Conservation (phyloP, 1,139 yeast species). For the Sugiyamaella paludigena region DNA sequence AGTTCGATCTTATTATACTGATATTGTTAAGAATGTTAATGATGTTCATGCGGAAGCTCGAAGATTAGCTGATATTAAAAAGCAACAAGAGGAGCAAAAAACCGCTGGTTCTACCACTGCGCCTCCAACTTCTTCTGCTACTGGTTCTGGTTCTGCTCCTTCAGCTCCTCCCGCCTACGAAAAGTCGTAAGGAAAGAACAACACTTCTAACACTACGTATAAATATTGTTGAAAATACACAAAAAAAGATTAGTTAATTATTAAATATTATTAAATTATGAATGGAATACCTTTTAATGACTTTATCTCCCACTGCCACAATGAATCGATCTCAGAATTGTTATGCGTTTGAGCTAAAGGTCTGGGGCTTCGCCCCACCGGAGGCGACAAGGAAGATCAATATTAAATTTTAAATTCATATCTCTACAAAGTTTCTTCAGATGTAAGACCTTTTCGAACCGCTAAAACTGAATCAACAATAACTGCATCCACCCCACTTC, state of each 20-base stretch:
- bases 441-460: constrained; percentile 72
- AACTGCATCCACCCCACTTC: constrained; percentile 96
- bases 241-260: background rate
- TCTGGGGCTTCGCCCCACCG: too few relatives aligned
- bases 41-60: constrained; percentile 73
- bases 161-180: constrained; percentile 15
- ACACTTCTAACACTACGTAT: background rate
- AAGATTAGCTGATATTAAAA: constrained; percentile 61
- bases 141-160: constrained; percentile 10
- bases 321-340: too few relatives aligned
- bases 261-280: background rate
- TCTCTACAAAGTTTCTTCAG: constrained; percentile 14
- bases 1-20: constrained; percentile 52
- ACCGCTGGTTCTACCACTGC: constrained; percentile 13
- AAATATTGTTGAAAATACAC: background rate
- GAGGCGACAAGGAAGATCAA: too few relatives aligned
- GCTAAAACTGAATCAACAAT: constrained; percentile 95
- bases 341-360: too few relatives aligned
- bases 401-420: too few relatives aligned
- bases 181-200: constrained; percentile 8
- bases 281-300: too few relatives aligned
- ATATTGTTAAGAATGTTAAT: constrained; percentile 53
- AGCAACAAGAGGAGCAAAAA: constrained; percentile 25
- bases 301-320: too few relatives aligned
- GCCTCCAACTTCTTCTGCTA: constrained; percentile 4